A percentile compares a stretch with the other conserved stretches of the same genome.
Evolutionary conservation across 148 eudicot genomes (phyloP).

Genomic region (Vaccinium darrowii): DNA sequence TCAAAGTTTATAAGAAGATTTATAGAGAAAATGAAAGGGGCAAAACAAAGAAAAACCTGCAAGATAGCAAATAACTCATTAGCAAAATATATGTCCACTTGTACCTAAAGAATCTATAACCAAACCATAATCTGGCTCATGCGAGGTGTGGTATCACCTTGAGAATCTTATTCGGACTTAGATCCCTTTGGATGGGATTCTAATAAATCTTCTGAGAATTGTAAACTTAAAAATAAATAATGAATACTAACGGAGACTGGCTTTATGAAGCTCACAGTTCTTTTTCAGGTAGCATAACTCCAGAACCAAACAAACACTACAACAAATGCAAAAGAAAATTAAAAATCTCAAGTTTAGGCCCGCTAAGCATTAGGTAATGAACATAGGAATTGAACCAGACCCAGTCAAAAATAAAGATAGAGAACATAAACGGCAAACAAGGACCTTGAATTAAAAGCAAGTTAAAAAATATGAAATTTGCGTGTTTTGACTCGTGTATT

Average conservation of each 20-base stretch:
- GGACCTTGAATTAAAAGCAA: not conserved
- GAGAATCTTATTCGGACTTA: not conserved
- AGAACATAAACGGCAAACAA: not conserved
- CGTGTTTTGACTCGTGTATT: not conserved
- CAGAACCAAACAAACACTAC: not conserved
- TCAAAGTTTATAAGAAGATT: not conserved
- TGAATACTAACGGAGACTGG: not conserved
- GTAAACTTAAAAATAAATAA: not conserved
- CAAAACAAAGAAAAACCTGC: not conserved
- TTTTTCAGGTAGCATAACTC: not conserved
- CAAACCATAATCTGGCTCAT: not conserved
- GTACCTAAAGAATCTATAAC: not conserved
- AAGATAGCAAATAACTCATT: not conserved
- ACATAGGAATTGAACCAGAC: not conserved
- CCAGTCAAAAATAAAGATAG: not conserved
- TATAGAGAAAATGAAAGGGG: no score
- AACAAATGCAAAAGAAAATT: not conserved
- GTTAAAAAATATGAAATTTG: slow-evolving; percentile 2
- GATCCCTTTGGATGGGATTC: not conserved
- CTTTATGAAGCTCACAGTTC: not conserved
- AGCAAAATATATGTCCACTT: not conserved
- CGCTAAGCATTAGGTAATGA: not conserved
- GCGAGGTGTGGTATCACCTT: not conserved
- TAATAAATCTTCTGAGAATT: not conserved
- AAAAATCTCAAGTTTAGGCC: not conserved